These are phyloP conservation scores for Panicum miliaceum DNA, from an alignment of 176 grass and related monocot species.

Conservation along the genomic window DNA sequence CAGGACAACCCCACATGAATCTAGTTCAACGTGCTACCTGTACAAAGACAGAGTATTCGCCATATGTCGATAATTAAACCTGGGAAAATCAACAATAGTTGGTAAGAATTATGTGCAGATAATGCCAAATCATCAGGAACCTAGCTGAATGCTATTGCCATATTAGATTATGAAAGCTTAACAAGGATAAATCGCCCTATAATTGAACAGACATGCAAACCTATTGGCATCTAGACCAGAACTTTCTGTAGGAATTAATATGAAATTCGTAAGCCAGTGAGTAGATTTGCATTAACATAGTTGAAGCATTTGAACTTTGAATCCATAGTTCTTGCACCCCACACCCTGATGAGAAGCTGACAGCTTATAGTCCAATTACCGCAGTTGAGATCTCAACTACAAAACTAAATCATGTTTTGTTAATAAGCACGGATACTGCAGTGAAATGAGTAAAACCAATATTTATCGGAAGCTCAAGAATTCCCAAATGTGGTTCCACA, in stretches of 20 bases:
- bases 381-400: background rate
- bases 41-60: conserved; percentile 93
- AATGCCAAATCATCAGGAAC: conserved; percentile 29
- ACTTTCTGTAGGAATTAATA: background rate
- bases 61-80: conserved; percentile 99
- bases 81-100: conserved; percentile 35
- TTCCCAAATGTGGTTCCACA: background rate
- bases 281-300: background rate
- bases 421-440: background rate
- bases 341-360: background rate
- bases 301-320: background rate
- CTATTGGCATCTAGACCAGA: background rate
- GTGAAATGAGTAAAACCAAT: background rate
- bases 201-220: background rate
- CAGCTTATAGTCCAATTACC: background rate
- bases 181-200: background rate
- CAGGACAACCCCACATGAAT: background rate
- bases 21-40: conserved; percentile 54
- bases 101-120: background rate
- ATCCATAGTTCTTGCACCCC: background rate
- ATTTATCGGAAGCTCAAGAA: background rate
- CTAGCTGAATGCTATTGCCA: conserved; percentile 9
- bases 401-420: background rate
- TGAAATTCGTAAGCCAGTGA: background rate
- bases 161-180: background rate